Evolutionary conservation across 345 rosid genomes (phyloP), one percentile per base, ranked within the genome.

Genomic region (Nephelium lappaceum): DNA sequence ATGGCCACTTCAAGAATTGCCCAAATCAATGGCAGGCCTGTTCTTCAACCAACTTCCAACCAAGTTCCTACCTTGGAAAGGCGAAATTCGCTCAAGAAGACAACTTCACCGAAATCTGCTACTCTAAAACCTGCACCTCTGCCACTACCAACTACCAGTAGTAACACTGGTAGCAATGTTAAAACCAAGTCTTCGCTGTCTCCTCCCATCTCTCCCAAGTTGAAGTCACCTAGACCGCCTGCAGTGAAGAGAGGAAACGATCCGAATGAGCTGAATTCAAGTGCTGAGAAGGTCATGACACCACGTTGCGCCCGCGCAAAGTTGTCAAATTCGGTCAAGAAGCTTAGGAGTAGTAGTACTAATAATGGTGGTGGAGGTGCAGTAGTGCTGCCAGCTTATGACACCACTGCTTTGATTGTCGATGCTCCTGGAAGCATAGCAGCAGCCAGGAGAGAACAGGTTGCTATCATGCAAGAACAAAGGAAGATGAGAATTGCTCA

Each of bases 11-110:
- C 79, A 72, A 65, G 80, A 42, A 68, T 87, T 77, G 77, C 86
- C 11, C 84, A 71, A 23, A 85, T 87, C 81, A 84, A 89, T 55
- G 94, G 91, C 25, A 88, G 93, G 0, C 89, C 84, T 2, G 93
- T 92, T 64, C 97, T 91, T 74, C 91, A 93, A 53, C 97, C 91
- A 31, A 87, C 84, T 60, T 88, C 89, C 21, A 91, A 91, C 85
- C 92, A 86, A 83, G 80, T 87, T 72, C 91, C 90, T 5, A 78
- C 67, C 38, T 83, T 83, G 77, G 88, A 87, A 38, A 76, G 84
- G 51, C 75, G 83, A 19, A 85, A 77, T 74, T 85, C 90, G n/a
- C 84, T 84, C 31, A 86, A 87, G 74, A 89, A 87, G 72, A 65
- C 77, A 58, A 36, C 67, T 42, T 67, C 84, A 61, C 80, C 84